A percentile compares a stretch with the other conserved stretches of the same genome.
Conservation (phyloP, 306 rosid genomes). For the Corylus avellana region DNA sequence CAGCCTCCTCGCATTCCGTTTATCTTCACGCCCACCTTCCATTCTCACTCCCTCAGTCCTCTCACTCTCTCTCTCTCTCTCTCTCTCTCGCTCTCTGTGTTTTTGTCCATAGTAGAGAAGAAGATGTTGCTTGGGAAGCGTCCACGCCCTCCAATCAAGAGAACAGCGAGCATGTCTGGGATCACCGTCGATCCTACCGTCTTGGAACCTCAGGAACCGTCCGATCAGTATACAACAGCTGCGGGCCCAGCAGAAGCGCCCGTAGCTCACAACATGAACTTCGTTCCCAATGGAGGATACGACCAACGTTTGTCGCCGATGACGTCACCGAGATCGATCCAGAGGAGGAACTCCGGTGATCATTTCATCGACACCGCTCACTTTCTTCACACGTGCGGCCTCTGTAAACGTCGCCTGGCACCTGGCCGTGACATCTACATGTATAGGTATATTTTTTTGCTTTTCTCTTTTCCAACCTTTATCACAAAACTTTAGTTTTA, state of each 20-base stretch:
- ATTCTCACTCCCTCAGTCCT: slow-evolving; percentile 31
- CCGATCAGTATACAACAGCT: slow-evolving; percentile 21
- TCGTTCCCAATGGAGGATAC: slow-evolving; percentile 4
- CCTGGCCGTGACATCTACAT: slow-evolving; percentile 84
- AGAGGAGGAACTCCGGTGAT: slow-evolving; percentile 16
- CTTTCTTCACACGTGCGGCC: slow-evolving; percentile 73
- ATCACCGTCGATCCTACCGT: slow-evolving; percentile 39
- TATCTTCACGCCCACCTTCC: slow-evolving; percentile 48
- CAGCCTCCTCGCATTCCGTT: slow-evolving; percentile 33
- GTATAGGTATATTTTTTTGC: slow-evolving; percentile 53
- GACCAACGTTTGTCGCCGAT: slow-evolving; percentile 25
- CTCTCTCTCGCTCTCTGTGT: background rate
- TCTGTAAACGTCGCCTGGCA: slow-evolving; percentile 58
- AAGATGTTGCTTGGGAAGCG: slow-evolving; percentile 77
- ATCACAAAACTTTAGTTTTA: background rate
- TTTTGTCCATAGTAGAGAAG: background rate
- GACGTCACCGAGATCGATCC: slow-evolving; percentile 39
- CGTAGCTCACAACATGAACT: slow-evolving; percentile 9
- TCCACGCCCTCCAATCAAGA: slow-evolving; percentile 48
- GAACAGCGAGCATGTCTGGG: slow-evolving; percentile 74
- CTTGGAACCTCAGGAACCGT: slow-evolving; percentile 27
- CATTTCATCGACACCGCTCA: slow-evolving; percentile 41
- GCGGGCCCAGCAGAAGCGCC: slow-evolving; percentile 7
- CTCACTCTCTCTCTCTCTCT: background rate
- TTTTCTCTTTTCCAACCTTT: background rate